These are phyloP conservation scores for Gypsophila paniculata DNA, from an alignment of 179 eudicot genomes.

Conservation along the genomic window DNA sequence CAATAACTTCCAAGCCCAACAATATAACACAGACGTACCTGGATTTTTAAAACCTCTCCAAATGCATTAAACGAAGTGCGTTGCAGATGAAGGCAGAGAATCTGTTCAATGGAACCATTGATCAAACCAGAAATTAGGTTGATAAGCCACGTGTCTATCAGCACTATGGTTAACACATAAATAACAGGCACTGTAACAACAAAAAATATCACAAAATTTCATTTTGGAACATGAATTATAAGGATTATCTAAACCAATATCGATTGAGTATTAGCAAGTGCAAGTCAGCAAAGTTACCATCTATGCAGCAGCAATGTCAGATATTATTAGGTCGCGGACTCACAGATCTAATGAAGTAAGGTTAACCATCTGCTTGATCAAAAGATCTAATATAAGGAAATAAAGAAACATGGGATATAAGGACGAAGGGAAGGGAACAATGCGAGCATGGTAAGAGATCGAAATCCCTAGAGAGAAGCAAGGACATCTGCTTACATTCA, in stretches of 20 bases:
- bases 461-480: not conserved
- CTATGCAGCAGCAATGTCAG: not conserved
- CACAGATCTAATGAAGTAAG: not conserved
- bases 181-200: not conserved
- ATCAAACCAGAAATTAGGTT: not conserved
- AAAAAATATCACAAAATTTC: not conserved
- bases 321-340: not conserved
- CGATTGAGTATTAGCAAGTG: not conserved
- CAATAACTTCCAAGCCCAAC: not conserved
- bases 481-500: constrained; percentile 7
- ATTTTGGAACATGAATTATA: not conserved
- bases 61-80: constrained; percentile 60
- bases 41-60: constrained; percentile 69
- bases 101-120: constrained; percentile 37
- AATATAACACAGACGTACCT: constrained; percentile 43
- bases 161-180: not conserved
- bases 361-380: not conserved
- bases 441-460: not conserved
- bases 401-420: not conserved
- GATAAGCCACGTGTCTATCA: not conserved
- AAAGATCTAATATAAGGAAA: not conserved
- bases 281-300: not conserved
- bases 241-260: not conserved
- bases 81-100: constrained; percentile 81
- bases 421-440: not conserved